Conservation (phyloP, 2,329 filamentous ascomycete species). For the Penicillium sp. region DNA sequence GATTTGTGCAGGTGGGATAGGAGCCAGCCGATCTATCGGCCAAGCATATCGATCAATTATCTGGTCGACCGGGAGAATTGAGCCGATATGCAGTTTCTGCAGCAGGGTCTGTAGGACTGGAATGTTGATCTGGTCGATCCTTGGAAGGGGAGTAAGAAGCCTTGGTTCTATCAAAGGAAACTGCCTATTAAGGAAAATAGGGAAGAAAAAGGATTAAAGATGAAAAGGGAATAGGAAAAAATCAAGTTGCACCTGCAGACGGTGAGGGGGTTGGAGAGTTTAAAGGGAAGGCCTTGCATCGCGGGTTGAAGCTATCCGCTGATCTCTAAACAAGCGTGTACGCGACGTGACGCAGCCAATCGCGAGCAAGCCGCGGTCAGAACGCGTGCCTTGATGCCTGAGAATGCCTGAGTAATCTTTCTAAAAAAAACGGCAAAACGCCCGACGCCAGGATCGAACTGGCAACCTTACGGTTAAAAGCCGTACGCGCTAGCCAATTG, state of each 20-base stretch:
- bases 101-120: constrained; percentile 23
- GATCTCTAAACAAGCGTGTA: constrained; percentile 37
- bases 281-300: constrained; percentile 34
- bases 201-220: constrained; percentile 4
- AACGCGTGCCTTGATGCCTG: constrained; percentile 2
- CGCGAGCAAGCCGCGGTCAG: constrained; percentile 24
- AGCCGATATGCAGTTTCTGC: constrained; percentile 30
- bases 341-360: constrained; percentile 44
- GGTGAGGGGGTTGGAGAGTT: constrained; percentile 22
- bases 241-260: constrained; percentile 15
- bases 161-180: constrained; percentile 14
- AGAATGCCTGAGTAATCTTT: background rate
- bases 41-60: constrained; percentile 18
- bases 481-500: background rate
- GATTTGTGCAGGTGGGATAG: constrained; percentile 4
- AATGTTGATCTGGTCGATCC: constrained; percentile 25
- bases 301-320: constrained; percentile 31
- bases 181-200: background rate
- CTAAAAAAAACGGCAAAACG: background rate
- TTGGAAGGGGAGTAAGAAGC: constrained; percentile 8
- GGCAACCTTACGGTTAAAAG: background rate
- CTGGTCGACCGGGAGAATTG: constrained; percentile 36
- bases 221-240: constrained; percentile 10
- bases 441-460: background rate
- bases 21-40: constrained; percentile 14